Base-by-base conservation (phyloP, 129 eudicot species). In the Silybum marianum region DNA sequence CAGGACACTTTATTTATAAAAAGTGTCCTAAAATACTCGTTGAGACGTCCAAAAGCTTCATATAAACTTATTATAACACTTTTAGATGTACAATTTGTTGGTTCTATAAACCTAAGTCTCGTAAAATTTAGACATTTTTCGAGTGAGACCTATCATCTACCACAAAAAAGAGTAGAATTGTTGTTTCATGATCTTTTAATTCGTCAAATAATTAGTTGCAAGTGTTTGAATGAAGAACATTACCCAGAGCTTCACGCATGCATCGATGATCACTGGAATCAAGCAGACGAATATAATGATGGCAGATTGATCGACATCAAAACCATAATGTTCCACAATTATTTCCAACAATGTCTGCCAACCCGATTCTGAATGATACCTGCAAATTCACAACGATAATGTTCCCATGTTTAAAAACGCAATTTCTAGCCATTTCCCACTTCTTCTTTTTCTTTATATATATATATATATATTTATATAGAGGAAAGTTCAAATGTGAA, bases 241-340 rank as follows among this genome's bases (percentile, higher is more conserved):
- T 93, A 93, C 99, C 99, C 99, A 96, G 51, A 93, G 98, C 95
- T 96, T 96, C 73, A 91, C 95, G 63, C 97, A 96, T 28, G 97
- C 92, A 82, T 96, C 99, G 34, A 91, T 80, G 65, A 87, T 26
- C 26, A 96, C 99, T 39, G 99, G 99, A 80, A 96, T 74, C 11
- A 93, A 44, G 87, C 95, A 91, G 68, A 96, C 84, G 72, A 93
- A 96, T 62, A 93, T 82, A 23, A 95, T 87, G 71, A 96, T 87
- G 80, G 92, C 90, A 79, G 97, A 82, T 77, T 88, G 86, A 86
- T 96, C 99, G 66, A 89, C 92, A 76, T 93, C 99, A 78, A 96
- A 11, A 63, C 98, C 98, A 54, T 93, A 96, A 87, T 96, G 99
- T 89, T 96, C 99, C 62, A 93, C 86, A 28, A 93, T 32, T 71